These are phyloP conservation scores for Platismatia glauca DNA, from an alignment of 495 filamentous ascomycete genomes.

Conservation along the genomic window DNA sequence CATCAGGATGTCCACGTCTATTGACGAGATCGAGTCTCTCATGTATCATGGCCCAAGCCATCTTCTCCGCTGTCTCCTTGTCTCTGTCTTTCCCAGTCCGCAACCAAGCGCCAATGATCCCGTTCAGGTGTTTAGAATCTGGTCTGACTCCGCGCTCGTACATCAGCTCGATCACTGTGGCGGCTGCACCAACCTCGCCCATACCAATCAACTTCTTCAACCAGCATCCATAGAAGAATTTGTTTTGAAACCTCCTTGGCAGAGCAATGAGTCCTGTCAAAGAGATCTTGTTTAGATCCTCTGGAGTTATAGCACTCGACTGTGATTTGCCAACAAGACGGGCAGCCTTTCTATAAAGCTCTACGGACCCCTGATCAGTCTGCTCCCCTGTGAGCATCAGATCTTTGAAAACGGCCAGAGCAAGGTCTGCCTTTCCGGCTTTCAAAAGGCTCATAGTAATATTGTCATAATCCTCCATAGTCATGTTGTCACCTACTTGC, in stretches of 20 bases:
- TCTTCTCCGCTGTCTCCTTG: slow-evolving; percentile 53
- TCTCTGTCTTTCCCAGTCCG: slow-evolving; percentile 46
- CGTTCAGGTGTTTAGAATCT: slow-evolving; percentile 64
- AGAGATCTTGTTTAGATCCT: slow-evolving; percentile 44
- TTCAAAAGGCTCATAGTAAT: slow-evolving; percentile 55
- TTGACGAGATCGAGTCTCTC: slow-evolving; percentile 51
- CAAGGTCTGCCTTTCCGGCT: slow-evolving; percentile 49
- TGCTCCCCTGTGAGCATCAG: slow-evolving; percentile 65
- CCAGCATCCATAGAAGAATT: slow-evolving; percentile 76
- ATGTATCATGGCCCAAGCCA: slow-evolving; percentile 72
- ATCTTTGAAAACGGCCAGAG: slow-evolving; percentile 67
- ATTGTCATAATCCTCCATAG: slow-evolving; percentile 65
- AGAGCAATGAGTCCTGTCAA: slow-evolving; percentile 43
- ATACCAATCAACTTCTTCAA: slow-evolving; percentile 69
- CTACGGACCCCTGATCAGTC: slow-evolving; percentile 40
- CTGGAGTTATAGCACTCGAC: slow-evolving; percentile 37
- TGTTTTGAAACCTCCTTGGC: slow-evolving; percentile 57
- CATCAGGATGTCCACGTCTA: slow-evolving; percentile 25
- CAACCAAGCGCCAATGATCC: slow-evolving; percentile 65
- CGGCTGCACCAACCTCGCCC: slow-evolving; percentile 59
- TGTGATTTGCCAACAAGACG: slow-evolving; percentile 40
- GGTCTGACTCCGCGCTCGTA: slow-evolving; percentile 54
- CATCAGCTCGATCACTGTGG: slow-evolving; percentile 58
- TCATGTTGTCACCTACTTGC: slow-evolving; percentile 52
- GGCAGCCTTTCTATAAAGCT: slow-evolving; percentile 39